These are phyloP conservation scores for Leccinum brunneo-olivaceum DNA, from an alignment of 1,284 basidiomycete species.

Conservation along the genomic window DNA sequence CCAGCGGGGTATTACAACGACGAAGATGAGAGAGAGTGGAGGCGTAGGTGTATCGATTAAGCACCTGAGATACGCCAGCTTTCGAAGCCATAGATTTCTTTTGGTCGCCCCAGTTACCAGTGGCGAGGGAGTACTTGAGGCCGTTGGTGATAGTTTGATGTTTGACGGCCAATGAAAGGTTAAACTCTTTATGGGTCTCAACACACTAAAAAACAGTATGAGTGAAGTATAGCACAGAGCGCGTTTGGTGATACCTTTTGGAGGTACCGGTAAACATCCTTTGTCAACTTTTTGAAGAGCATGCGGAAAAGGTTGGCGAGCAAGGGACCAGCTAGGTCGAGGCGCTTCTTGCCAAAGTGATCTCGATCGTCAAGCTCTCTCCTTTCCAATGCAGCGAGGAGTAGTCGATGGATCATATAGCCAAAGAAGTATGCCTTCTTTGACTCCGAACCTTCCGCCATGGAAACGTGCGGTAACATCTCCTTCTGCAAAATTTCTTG, in stretches of 20 bases:
- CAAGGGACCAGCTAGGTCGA: constrained; percentile 93
- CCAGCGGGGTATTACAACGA: constrained; percentile 96
- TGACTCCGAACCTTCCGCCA: constrained; percentile 92
- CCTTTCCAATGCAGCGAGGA: constrained; percentile 89
- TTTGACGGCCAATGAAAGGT: constrained; percentile 88
- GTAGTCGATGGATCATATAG: constrained; percentile 98
- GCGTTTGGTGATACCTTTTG: constrained; percentile 67
- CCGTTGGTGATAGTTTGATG: constrained; percentile 97
- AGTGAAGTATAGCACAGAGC: not conserved
- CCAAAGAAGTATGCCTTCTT: constrained; percentile 99
- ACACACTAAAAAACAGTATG: constrained; percentile 66
- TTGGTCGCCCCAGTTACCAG: constrained; percentile 99
- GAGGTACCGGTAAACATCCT: constrained; percentile 94
- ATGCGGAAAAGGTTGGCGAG: constrained; percentile 96
- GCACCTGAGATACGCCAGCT: constrained; percentile 97
- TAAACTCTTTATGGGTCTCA: constrained; percentile 94
- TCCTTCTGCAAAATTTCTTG: constrained; percentile 99
- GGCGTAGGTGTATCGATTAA: constrained; percentile 98
- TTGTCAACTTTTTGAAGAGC: constrained; percentile 94
- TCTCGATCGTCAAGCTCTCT: constrained; percentile 98
- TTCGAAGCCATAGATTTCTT: constrained; percentile 98
- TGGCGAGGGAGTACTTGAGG: constrained; percentile 95
- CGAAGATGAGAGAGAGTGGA: constrained; percentile 97
- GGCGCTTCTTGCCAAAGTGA: constrained; percentile 97
- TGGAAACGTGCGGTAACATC: constrained; percentile 96